These are phyloP conservation scores for Penicillium crustosum DNA, from an alignment of 2,329 filamentous ascomycete species.

Conservation along the genomic window DNA sequence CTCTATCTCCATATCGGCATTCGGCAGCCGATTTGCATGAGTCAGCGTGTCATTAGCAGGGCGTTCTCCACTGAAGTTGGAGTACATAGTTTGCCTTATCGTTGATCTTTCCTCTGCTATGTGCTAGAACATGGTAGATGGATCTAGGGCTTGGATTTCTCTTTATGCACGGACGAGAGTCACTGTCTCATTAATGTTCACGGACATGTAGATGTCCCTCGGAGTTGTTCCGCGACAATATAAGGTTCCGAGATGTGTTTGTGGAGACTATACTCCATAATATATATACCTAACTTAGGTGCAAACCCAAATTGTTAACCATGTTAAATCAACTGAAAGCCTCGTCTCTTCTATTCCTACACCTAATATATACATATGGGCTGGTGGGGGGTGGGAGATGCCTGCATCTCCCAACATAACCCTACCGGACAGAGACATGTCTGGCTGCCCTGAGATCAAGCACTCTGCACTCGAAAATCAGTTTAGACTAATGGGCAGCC, in stretches of 20 bases:
- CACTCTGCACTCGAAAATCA: background rate
- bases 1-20: background rate
- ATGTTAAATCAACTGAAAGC: background rate
- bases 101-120: background rate
- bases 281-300: no score
- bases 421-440: background rate
- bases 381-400: conserved; percentile 16
- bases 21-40: conserved; percentile 10
- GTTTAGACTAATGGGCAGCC: background rate
- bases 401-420: conserved; percentile 17
- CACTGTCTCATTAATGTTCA: background rate
- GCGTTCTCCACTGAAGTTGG: conserved; percentile 14
- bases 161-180: background rate
- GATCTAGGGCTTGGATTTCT: background rate
- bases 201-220: background rate
- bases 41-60: conserved; percentile 24
- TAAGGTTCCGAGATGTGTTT: background rate
- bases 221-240: background rate
- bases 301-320: background rate
- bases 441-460: background rate
- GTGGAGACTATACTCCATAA: background rate
- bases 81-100: background rate
- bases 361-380: conserved; percentile 18
- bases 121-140: background rate
- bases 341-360: background rate